phyloP scores from a whole-genome alignment of 768 basidiomycete genomes.

The Paxillus involutus region DNA sequence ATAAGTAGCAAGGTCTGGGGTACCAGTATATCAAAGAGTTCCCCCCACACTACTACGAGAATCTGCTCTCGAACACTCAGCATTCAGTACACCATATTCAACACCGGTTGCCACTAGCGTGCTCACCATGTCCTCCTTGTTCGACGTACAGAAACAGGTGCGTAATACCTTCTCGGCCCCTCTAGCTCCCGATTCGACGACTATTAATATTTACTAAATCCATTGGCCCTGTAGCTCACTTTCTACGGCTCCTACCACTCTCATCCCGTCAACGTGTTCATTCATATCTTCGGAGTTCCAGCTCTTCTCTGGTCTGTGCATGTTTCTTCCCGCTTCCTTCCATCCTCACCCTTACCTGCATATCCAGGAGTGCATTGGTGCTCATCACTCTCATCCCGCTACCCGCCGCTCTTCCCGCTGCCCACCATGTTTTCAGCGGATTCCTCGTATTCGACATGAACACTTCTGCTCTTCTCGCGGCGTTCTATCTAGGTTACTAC shows the following conservation, averaged over 20 bases:
- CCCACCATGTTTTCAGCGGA: constrained; percentile 53
- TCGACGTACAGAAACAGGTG: constrained; percentile 76
- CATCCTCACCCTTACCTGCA: constrained; percentile 5
- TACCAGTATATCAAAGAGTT: too few relatives aligned
- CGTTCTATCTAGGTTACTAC: constrained; percentile 73
- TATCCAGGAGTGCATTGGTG: constrained; percentile 60
- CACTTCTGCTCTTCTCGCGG: constrained; percentile 55
- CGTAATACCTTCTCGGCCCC: constrained; percentile 2
- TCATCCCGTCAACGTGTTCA: constrained; percentile 76
- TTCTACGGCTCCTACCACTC: constrained; percentile 95
- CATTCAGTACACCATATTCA: too few relatives aligned
- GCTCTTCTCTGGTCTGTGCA: constrained; percentile 69
- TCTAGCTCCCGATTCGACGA: constrained; percentile 6
- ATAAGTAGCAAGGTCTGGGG: too few relatives aligned
- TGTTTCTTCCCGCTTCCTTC: constrained; percentile 9
- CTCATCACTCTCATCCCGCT: constrained; percentile 49
- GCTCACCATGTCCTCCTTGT: constrained; percentile 40
- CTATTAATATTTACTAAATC: neutral
- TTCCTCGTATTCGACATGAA: constrained; percentile 74
- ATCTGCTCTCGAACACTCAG: too few relatives aligned
- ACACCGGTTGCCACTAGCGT: too few relatives aligned
- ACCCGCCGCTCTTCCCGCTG: constrained; percentile 53
- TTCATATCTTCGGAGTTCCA: constrained; percentile 87
- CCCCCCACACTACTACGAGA: too few relatives aligned
- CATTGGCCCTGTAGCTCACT: constrained; percentile 55